Base-by-base conservation (phyloP, 2,329 filamentous ascomycete genomes). In the Lecanicillium sp. region DNA sequence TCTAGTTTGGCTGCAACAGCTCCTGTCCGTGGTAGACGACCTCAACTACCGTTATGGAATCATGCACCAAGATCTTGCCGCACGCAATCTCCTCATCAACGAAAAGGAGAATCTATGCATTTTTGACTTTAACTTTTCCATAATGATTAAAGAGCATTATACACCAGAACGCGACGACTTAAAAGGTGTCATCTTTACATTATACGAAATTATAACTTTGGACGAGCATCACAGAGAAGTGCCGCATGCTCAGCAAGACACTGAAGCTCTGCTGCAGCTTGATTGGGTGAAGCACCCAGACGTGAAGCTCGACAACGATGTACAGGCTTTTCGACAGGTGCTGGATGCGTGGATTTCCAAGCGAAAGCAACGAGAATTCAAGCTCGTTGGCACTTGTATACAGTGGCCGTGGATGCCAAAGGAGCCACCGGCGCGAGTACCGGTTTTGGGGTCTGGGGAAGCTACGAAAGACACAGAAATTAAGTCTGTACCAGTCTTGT, bases 51-150 rank as follows among this genome's bases (percentile, higher is more conserved):
- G 48, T 16, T 44, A 56, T 19, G 57, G 59, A 16, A 59, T 66
- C 31, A 42, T 52, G 16, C 64, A 67, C 41, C 55, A 63, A 41
- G 61, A 65, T 28, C 53, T 67, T 27, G 55, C 56, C 11, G 49
- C 58, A n/a, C 53, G 57, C 28, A 67, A 68, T 35, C 51, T 66
- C 5, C 29, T 65, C 0, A 38, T 67, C 32, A 44, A 65, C 35
- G 47, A 51, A 1, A 22, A 36, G 9, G 53, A 64, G 33, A 47
- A 48, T 9, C 37, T 67, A 9, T 43, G 56, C 40, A 39, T 65
- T 7, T 61, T 64, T 39, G 60, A 65, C 48, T 64, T 65, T 25
- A 56, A 60, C 42, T 54, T 38, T 32, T 42, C 50, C 1, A 48
- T 44, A 27, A 50, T 46, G 16, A 55, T 59, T n/a, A 43, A 42